phyloP scores from a whole-genome alignment of 768 basidiomycete genomes.

The Xanthoconium purpureum region DNA sequence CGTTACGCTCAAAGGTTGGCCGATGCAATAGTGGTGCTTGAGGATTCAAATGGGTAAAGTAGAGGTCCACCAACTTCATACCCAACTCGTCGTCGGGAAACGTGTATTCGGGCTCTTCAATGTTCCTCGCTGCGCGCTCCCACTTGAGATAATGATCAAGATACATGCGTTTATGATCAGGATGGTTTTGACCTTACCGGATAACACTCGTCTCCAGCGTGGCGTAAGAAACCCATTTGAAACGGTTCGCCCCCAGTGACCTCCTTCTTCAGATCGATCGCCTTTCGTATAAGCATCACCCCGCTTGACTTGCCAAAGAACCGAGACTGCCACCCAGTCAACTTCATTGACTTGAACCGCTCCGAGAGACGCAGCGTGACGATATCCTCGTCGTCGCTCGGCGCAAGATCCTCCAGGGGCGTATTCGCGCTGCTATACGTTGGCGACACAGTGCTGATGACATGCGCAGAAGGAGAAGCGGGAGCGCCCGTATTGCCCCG shows the following conservation, averaged over 20 bases:
- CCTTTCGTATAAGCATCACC: conserved; percentile 41
- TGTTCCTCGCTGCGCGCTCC: conserved; percentile 23
- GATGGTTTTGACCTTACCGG: conserved; percentile 25
- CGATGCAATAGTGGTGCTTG: conserved; percentile 70
- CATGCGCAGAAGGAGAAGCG: conserved; percentile 11
- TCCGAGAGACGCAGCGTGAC: conserved; percentile 23
- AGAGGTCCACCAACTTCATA: conserved; percentile 52
- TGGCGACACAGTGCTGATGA: conserved; percentile 13
- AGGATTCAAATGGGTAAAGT: conserved; percentile 59
- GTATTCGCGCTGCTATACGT: conserved; percentile 1
- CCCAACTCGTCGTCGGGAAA: conserved; percentile 56
- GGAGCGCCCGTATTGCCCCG: conserved; percentile 8
- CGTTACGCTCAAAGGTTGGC: conserved; percentile 56
- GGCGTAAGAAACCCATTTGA: neutral
- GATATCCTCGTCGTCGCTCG: conserved; percentile 31
- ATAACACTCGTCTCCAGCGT: neutral
- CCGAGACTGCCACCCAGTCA: conserved; percentile 9
- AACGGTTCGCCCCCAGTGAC: conserved; percentile 40
- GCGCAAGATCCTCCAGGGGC: conserved; percentile 19
- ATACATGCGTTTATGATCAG: neutral
- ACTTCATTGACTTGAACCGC: conserved; percentile 20
- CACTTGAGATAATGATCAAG: conserved; percentile 18
- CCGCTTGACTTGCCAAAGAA: conserved; percentile 44
- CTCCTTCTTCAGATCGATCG: conserved; percentile 58
- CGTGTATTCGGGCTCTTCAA: conserved; percentile 29